Conservation (phyloP, 2,329 filamentous ascomycete genomes). For the Scedosporium minutisporum region DNA sequence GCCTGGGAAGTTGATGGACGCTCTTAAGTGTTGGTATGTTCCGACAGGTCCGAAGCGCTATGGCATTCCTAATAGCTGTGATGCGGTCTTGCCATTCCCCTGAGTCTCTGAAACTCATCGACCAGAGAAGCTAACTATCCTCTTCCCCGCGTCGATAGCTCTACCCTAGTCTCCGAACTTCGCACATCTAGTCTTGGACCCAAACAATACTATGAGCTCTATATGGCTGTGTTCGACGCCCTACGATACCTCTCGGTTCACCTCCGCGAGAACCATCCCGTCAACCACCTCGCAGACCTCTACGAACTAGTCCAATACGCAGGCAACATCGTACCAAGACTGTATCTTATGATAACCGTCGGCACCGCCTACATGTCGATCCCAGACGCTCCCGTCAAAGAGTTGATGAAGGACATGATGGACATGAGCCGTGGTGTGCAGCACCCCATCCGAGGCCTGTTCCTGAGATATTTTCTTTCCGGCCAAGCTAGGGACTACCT, state of each 20-base stretch:
- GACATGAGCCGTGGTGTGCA: constrained; percentile 98
- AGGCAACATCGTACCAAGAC: constrained; percentile 89
- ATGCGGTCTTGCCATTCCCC: background rate
- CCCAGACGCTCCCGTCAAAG: constrained; percentile 94
- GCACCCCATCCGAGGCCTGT: constrained; percentile 89
- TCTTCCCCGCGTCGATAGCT: constrained; percentile 43
- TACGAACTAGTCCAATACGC: constrained; percentile 98
- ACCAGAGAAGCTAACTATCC: background rate
- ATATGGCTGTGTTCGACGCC: constrained; percentile 98
- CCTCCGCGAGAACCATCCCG: constrained; percentile 91
- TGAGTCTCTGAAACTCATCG: constrained; percentile 6
- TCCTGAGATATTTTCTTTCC: constrained; percentile 90
- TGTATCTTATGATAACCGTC: constrained; percentile 99
- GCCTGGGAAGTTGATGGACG: constrained; percentile 98
- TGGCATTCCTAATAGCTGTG: background rate
- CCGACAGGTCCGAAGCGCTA: background rate
- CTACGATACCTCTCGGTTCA: constrained; percentile 93
- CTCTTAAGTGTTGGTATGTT: constrained; percentile 94
- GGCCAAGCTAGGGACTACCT: constrained; percentile 88
- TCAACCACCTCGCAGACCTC: constrained; percentile 94
- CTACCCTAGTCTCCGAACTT: constrained; percentile 94
- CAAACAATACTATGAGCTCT: constrained; percentile 99
- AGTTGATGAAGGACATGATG: constrained; percentile 99
- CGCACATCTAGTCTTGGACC: constrained; percentile 95
- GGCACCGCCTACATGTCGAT: constrained; percentile 99